Evolutionary conservation across 2,329 filamentous ascomycete genomes (phyloP).

Genomic region (Monosporascus sp.): DNA sequence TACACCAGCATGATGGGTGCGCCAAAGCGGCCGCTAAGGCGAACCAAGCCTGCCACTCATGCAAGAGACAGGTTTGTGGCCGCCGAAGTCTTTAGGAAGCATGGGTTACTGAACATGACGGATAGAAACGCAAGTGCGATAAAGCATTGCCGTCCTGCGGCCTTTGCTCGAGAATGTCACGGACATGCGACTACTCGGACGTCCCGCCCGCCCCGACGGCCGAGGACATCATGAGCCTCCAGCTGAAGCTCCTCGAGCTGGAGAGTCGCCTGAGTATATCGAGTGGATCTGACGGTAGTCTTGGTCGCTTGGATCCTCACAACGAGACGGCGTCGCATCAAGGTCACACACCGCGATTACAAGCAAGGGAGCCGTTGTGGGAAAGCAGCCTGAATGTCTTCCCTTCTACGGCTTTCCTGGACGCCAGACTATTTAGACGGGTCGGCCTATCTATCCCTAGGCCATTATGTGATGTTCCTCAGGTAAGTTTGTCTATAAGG

Average conservation of each 20-base stretch:
- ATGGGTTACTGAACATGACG: background rate
- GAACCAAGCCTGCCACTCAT: background rate
- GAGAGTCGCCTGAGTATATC: constrained; percentile 28
- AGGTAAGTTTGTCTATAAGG: constrained; percentile 20
- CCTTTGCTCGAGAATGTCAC: constrained; percentile 38
- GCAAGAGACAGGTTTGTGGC: background rate
- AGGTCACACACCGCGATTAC: constrained; percentile 3
- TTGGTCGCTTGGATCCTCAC: constrained; percentile 8
- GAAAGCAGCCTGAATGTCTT: constrained; percentile 25
- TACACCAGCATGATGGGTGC: background rate
- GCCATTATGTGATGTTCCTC: constrained; percentile 32
- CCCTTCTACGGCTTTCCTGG: constrained; percentile 38
- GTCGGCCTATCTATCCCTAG: constrained; percentile 30
- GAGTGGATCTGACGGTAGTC: constrained; percentile 8
- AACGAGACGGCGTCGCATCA: constrained; percentile 18
- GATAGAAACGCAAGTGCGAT: constrained; percentile 48
- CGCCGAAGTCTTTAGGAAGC: background rate
- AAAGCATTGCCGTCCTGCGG: constrained; percentile 42
- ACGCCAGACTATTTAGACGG: constrained; percentile 33
- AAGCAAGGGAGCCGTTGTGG: constrained; percentile 12
- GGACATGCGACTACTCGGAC: constrained; percentile 37
- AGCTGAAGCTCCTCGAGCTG: constrained; percentile 31
- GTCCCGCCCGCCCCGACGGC: constrained; percentile 28
- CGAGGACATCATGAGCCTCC: constrained; percentile 34
- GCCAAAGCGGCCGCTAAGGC: background rate